Percentiles rank a stretch among this genome's conserved stretches.
Conservation (phyloP, 176 grass and related monocot genomes). For the Saccharum spontaneum region DNA sequence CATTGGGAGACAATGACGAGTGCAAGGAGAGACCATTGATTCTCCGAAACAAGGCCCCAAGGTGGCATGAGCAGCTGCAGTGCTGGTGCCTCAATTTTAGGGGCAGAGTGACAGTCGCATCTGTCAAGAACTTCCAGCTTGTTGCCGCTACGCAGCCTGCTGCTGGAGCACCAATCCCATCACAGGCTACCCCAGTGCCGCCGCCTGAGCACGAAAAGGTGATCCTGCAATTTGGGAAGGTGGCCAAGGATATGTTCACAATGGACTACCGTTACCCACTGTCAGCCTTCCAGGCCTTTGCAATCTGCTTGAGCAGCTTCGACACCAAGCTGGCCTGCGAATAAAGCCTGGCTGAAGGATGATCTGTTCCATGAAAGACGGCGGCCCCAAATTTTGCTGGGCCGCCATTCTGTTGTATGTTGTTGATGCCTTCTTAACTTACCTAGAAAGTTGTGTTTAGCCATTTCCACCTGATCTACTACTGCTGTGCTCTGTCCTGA, state of each 20-base stretch:
- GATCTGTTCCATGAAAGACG: slow-evolving; percentile 17
- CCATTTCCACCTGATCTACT: slow-evolving; percentile 28
- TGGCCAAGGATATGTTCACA: slow-evolving; percentile 79
- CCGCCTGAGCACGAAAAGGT: slow-evolving; percentile 63
- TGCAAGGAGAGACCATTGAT: slow-evolving; percentile 62
- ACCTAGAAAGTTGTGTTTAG: slow-evolving; percentile 38
- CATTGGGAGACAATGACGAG: slow-evolving; percentile 44
- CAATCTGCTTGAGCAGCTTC: slow-evolving; percentile 83
- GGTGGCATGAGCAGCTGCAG: slow-evolving; percentile 90
- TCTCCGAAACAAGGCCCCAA: slow-evolving; percentile 80
- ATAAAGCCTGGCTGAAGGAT: slow-evolving; percentile 27
- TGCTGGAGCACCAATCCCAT: slow-evolving; percentile 34
- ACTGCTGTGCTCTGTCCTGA: slow-evolving; percentile 13
- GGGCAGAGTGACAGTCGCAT: slow-evolving; percentile 77
- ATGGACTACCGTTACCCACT: slow-evolving; percentile 82
- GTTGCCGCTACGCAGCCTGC: slow-evolving; percentile 52
- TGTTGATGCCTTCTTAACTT: slow-evolving; percentile 49
- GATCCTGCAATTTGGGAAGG: slow-evolving; percentile 81
- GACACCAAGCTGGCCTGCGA: slow-evolving; percentile 87
- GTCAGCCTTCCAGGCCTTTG: slow-evolving; percentile 80
- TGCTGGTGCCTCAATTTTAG: slow-evolving; percentile 93
- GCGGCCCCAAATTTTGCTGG: slow-evolving; percentile 28
- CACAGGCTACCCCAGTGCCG: slow-evolving; percentile 28
- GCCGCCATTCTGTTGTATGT: slow-evolving; percentile 38
- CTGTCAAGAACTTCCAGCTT: slow-evolving; percentile 92